Conservation (phyloP, 306 rosid species). For the Sindora glabra region DNA sequence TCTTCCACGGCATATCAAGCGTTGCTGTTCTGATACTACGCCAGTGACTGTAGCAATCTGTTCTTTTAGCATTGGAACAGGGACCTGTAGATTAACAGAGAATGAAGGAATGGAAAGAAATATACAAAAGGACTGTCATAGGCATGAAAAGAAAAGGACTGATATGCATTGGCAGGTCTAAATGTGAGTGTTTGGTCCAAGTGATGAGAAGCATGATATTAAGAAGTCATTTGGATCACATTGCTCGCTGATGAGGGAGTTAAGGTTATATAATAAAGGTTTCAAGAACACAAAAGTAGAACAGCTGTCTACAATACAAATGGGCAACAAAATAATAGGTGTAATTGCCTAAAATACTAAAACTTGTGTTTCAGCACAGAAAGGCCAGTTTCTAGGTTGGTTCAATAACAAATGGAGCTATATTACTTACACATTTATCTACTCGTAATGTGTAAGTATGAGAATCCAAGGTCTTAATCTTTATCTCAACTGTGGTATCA, state of each 20-base stretch:
- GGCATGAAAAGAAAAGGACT: neutral
- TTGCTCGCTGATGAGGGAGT: neutral
- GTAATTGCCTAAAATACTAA: neutral
- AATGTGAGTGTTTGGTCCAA: neutral
- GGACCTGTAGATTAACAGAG: neutral
- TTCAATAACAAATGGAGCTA: no score
- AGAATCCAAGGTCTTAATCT: neutral
- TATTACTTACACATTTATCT: neutral
- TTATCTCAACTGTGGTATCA: neutral
- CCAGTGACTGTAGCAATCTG: slow-evolving; percentile 62
- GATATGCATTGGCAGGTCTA: neutral
- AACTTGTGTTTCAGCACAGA: neutral
- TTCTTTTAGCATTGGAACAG: slow-evolving; percentile 50
- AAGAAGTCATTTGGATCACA: neutral
- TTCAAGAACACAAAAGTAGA: no score
- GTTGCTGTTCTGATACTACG: slow-evolving; percentile 51
- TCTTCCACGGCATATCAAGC: slow-evolving; percentile 63
- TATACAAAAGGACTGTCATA: neutral
- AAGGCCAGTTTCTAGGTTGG: neutral
- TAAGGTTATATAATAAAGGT: no score
- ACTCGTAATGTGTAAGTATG: neutral
- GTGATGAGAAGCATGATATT: no score
- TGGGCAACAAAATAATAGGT: neutral
- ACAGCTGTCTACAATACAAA: no score
- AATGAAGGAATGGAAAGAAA: neutral